Conservation (phyloP, 164 flowering plant species). For the Aristolochia contorta region DNA sequence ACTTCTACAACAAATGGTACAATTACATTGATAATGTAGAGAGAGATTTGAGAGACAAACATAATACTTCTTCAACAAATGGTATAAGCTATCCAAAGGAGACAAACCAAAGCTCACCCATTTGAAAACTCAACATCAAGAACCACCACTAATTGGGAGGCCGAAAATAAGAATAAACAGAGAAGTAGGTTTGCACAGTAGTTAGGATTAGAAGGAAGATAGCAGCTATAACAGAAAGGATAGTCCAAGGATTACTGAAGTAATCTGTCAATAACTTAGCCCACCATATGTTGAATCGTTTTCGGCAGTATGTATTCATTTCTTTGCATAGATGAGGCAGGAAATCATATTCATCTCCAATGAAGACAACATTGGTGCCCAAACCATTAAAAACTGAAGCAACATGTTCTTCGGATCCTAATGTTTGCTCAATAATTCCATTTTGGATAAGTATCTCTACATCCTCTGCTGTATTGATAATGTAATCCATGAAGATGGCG, state of each 20-base stretch:
- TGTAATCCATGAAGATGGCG: not conserved
- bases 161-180: too few species aligned
- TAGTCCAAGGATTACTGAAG: not conserved
- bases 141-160: too few species aligned
- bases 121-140: too few species aligned
- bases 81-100: too few species aligned
- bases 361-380: slow-evolving; percentile 1
- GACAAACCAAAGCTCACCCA: too few species aligned
- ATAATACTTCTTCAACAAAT: too few species aligned
- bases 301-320: not conserved
- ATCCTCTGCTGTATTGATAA: not conserved
- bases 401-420: not conserved
- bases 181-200: too few species aligned
- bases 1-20: too few species aligned
- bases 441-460: not conserved
- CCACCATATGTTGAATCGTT: not conserved
- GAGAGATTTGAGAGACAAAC: too few species aligned
- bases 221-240: too few species aligned
- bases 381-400: not conserved
- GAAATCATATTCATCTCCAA: not conserved
- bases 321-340: not conserved
- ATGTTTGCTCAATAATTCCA: not conserved
- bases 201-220: too few species aligned
- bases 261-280: not conserved
- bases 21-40: too few species aligned